phyloP scores from a whole-genome alignment of 495 filamentous ascomycete genomes.

The Evernia prunastri region DNA sequence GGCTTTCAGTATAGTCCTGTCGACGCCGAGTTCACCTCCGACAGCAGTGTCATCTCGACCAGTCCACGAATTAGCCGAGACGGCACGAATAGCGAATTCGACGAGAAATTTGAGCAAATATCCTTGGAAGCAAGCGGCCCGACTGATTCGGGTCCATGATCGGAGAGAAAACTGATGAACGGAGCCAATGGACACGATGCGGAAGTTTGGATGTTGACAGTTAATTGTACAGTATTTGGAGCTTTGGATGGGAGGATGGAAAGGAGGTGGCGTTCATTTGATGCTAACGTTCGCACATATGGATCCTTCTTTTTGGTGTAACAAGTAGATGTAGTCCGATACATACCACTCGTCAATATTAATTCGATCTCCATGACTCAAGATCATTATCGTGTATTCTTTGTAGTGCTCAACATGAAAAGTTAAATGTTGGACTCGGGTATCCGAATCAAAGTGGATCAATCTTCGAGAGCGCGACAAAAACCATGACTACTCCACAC shows the following conservation, averaged over 20 bases:
- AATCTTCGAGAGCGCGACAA: not conserved
- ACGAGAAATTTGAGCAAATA: slow-evolving; percentile 26
- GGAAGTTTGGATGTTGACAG: not conserved
- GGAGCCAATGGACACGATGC: not conserved
- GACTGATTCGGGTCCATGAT: not conserved
- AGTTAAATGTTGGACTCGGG: not conserved
- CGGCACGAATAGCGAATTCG: slow-evolving; percentile 25
- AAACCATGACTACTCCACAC: not conserved
- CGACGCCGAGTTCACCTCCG: slow-evolving; percentile 23
- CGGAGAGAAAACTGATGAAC: not conserved
- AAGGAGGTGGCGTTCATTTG: not conserved
- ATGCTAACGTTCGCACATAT: not conserved
- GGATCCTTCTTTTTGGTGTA: not conserved
- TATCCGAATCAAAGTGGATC: not conserved
- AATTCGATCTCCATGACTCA: not conserved
- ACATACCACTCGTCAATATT: not conserved
- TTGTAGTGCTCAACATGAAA: not conserved
- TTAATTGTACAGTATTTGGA: not conserved
- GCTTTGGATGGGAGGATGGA: not conserved
- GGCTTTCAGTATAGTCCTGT: slow-evolving; percentile 17
- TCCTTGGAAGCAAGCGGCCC: slow-evolving; percentile 13
- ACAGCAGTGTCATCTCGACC: slow-evolving; percentile 29
- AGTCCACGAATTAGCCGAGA: slow-evolving; percentile 30
- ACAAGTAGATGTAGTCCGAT: not conserved
- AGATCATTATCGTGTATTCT: not conserved